A percentile compares a stretch with the other conserved stretches of the same genome.
These are phyloP conservation scores for Phytophthora pseudosyringae DNA, from an alignment of 352 stramenopile species.

Conservation along the genomic window DNA sequence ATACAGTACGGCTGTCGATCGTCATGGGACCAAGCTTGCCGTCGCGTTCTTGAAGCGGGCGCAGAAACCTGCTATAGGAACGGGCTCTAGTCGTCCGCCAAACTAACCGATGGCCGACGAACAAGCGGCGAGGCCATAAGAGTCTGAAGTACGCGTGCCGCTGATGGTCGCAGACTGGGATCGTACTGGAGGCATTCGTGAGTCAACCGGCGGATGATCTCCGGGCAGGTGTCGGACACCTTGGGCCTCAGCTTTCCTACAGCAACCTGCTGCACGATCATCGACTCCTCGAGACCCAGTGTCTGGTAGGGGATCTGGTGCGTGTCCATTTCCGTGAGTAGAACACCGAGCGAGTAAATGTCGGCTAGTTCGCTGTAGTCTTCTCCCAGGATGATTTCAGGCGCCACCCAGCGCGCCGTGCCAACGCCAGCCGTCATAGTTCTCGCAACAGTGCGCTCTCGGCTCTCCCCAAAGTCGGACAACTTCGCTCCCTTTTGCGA, in stretches of 20 bases:
- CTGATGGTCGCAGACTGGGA: constrained; percentile 66
- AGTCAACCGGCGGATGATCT: constrained; percentile 79
- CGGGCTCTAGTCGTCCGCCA: constrained; percentile 42
- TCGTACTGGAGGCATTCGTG: constrained; percentile 87
- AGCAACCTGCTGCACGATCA: constrained; percentile 83
- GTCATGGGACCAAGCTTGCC: constrained; percentile 18
- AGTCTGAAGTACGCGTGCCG: constrained; percentile 74
- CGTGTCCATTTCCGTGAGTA: constrained; percentile 76
- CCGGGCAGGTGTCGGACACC: constrained; percentile 75
- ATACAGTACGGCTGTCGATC: constrained; percentile 35
- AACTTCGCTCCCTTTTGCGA: constrained; percentile 74
- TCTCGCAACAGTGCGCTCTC: constrained; percentile 73
- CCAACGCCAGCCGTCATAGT: constrained; percentile 82
- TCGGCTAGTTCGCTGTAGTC: constrained; percentile 77
- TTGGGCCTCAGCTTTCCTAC: constrained; percentile 80
- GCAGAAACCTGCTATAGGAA: constrained; percentile 16
- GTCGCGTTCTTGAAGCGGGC: constrained; percentile 27
- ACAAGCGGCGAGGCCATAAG: constrained; percentile 70
- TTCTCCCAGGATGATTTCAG: constrained; percentile 81
- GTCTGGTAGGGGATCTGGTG: constrained; percentile 79
- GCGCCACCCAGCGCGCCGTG: constrained; percentile 77
- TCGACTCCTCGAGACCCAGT: constrained; percentile 70
- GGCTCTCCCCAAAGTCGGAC: constrained; percentile 79
- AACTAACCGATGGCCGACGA: constrained; percentile 54
- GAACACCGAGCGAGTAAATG: constrained; percentile 77